Conservation (phyloP, 805 yeast genomes). For the Tetrapisispora nanseiensis region DNA sequence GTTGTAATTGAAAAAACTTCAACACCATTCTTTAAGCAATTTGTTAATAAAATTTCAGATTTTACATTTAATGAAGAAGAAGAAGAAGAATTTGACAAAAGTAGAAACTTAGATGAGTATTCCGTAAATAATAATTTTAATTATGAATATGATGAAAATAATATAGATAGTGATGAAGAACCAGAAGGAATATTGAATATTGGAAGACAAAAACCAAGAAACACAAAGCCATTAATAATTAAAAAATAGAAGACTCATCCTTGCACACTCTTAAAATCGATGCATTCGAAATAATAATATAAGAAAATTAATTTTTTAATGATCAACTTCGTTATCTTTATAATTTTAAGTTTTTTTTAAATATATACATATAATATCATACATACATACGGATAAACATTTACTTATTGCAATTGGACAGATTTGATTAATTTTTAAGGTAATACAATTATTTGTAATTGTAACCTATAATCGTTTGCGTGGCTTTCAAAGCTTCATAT, state of each 20-base stretch:
- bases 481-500: slow-evolving; percentile 89
- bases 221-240: background rate
- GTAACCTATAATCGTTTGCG: slow-evolving; percentile 88
- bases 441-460: slow-evolving; percentile 26
- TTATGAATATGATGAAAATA: slow-evolving; percentile 21
- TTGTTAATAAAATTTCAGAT: slow-evolving; percentile 26
- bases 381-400: background rate
- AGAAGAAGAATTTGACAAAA: slow-evolving; percentile 23
- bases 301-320: background rate
- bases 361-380: background rate
- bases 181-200: slow-evolving; percentile 7
- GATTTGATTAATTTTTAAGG: background rate
- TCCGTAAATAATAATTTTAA: slow-evolving; percentile 18
- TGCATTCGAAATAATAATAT: no score
- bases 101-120: slow-evolving; percentile 12
- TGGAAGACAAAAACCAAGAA: background rate
- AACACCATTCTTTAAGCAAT: slow-evolving; percentile 10
- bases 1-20: background rate
- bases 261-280: no score
- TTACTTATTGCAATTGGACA: background rate
- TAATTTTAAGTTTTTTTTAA: background rate
- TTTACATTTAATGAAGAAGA: slow-evolving; percentile 24
- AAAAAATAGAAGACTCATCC: background rate
- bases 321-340: background rate
- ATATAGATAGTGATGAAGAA: slow-evolving; percentile 11